Conservation (phyloP, 1,284 basidiomycete genomes). For the Pseudozyma hubeiensis region DNA sequence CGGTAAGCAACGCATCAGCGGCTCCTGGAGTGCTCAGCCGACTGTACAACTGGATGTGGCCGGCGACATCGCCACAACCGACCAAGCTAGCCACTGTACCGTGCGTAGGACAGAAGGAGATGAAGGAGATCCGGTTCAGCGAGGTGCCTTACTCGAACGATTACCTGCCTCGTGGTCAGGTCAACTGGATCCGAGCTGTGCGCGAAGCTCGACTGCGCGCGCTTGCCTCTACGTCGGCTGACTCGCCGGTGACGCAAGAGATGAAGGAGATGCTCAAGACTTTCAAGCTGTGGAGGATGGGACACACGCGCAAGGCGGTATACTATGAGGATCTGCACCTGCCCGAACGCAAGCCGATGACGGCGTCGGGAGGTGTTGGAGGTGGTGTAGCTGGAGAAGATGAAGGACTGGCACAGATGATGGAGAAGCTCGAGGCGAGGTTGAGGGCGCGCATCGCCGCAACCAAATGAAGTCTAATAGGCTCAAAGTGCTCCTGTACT, state of each 20-base stretch:
- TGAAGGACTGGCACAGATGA: constrained; percentile 42
- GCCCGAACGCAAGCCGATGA: constrained; percentile 47
- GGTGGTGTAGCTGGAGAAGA: constrained; percentile 33
- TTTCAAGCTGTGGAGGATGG: constrained; percentile 50
- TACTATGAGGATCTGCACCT: constrained; percentile 48
- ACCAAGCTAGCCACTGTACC: constrained; percentile 26
- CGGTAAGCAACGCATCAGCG: neutral
- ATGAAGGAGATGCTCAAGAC: constrained; percentile 48
- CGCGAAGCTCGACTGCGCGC: constrained; percentile 30
- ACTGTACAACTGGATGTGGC: constrained; percentile 45
- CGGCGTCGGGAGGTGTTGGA: constrained; percentile 45
- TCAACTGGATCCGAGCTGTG: constrained; percentile 41
- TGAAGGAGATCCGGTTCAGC: constrained; percentile 47
- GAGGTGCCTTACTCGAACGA: constrained; percentile 50
- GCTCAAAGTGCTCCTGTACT: neutral
- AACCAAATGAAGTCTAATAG: constrained; percentile 23
- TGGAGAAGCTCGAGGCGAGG: constrained; percentile 47
- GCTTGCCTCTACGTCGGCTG: constrained; percentile 10
- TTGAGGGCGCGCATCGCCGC: constrained; percentile 39
- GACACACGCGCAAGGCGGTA: constrained; percentile 47
- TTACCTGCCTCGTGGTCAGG: constrained; percentile 36
- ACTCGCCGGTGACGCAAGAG: constrained; percentile 26
- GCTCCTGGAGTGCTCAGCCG: constrained; percentile 16
- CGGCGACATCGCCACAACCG: neutral
- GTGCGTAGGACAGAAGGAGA: constrained; percentile 27